Evolutionary conservation across 78 protist species (phyloP).

Genomic region (Dictyostelium brefeldianum): DNA sequence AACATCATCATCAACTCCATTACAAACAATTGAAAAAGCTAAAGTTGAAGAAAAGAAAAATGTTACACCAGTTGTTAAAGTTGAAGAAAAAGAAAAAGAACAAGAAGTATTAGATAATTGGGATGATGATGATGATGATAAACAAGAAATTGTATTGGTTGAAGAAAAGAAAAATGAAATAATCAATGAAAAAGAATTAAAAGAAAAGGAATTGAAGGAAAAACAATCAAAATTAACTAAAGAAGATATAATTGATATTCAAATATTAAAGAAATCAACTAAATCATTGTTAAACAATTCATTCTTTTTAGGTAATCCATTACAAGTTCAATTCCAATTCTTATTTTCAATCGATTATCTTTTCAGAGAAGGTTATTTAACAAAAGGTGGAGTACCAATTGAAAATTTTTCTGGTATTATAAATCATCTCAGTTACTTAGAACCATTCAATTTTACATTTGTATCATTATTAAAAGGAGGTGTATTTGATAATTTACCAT

Average conservation of each 20-base stretch:
- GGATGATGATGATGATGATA: background rate
- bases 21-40: background rate
- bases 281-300: conserved; percentile 17
- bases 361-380: conserved; percentile 10
- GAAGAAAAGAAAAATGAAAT: background rate
- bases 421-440: conserved; percentile 62
- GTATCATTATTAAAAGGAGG: conserved; percentile 5
- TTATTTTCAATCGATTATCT: conserved; percentile 46
- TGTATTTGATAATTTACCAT: conserved; percentile 28
- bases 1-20: background rate
- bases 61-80: background rate
- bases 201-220: too few species aligned
- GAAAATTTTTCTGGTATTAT: conserved; percentile 33
- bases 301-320: conserved; percentile 21
- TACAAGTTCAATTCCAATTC: conserved; percentile 45
- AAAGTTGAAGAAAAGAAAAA: background rate
- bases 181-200: too few species aligned
- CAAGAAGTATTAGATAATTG: background rate
- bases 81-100: background rate
- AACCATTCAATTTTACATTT: conserved; percentile 57
- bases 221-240: background rate
- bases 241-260: background rate
- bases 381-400: background rate
- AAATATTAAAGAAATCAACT: conserved; percentile 28
- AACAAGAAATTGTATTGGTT: too few species aligned